A percentile compares a stretch with the other conserved stretches of the same genome.
phyloP scores from a whole-genome alignment of 208 protist genomes.

The Wallacemonas sp. region DNA sequence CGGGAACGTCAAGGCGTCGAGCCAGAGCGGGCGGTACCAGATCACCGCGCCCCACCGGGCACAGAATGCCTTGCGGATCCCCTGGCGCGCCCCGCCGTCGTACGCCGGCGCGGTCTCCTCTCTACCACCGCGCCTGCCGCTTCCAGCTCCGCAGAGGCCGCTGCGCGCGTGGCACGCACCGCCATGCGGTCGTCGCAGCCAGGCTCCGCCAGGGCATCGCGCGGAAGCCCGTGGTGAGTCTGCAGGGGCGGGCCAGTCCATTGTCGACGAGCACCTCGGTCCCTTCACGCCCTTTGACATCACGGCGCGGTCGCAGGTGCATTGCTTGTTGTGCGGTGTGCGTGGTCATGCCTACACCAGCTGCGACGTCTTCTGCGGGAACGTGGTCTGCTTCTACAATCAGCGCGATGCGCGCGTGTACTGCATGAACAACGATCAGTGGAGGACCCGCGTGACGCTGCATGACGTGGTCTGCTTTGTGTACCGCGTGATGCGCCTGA shows the following conservation, averaged over 20 bases:
- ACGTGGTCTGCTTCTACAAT: conserved; percentile 36
- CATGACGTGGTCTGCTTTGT: conserved; percentile 42
- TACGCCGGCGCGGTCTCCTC: not conserved
- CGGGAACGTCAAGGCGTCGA: no score
- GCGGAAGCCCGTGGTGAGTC: no score
- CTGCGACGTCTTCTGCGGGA: conserved; percentile 36
- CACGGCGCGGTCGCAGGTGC: not conserved
- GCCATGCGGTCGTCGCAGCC: not conserved
- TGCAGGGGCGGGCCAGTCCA: not conserved
- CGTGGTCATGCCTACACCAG: conserved; percentile 36
- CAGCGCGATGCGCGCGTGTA: conserved; percentile 32
- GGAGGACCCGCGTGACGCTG: conserved; percentile 29
- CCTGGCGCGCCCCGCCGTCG: no score
- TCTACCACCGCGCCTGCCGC: not conserved
- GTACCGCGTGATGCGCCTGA: conserved; percentile 20
- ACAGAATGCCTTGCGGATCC: no score
- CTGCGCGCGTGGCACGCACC: not conserved
- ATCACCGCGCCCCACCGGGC: no score
- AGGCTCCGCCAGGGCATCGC: no score
- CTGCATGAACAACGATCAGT: conserved; percentile 38
- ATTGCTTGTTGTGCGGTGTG: conserved; percentile 50
- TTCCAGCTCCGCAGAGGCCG: not conserved
- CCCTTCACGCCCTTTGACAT: conserved; percentile 26
- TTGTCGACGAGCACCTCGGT: no score
- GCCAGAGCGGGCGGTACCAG: no score